Conservation (phyloP, 306 rosid genomes). For the Fragaria nilgerrensis region DNA sequence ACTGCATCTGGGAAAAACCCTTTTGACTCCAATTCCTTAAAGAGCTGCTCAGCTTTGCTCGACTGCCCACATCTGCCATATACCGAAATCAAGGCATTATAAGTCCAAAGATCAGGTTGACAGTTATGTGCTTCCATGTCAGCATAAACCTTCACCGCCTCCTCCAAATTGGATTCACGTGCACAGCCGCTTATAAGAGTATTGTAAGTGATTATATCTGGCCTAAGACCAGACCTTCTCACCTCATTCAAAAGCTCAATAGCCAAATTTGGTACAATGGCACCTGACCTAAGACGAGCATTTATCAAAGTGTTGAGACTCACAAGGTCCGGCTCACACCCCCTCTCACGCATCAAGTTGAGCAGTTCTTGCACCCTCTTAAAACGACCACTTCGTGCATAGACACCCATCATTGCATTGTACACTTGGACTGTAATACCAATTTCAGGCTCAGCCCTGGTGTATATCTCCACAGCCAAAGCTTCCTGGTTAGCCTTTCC, state of each 20-base stretch:
- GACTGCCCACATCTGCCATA: conserved; percentile 81
- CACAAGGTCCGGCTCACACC: conserved; percentile 82
- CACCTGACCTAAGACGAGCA: conserved; percentile 71
- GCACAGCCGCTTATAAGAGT: conserved; percentile 93
- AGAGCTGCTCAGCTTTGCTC: conserved; percentile 63
- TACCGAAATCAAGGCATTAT: conserved; percentile 93
- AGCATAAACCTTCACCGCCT: conserved; percentile 53
- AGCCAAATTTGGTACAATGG: conserved; percentile 62
- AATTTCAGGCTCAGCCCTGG: conserved; percentile 46
- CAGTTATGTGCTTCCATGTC: conserved; percentile 68
- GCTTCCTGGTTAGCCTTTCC: conserved; percentile 89
- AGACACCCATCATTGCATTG: conserved; percentile 94
- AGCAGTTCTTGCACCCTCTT: conserved; percentile 59
- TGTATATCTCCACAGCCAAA: conserved; percentile 76
- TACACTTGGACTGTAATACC: conserved; percentile 77
- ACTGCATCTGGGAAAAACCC: conserved; percentile 93
- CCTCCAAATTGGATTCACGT: conserved; percentile 73
- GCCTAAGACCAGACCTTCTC: conserved; percentile 70
- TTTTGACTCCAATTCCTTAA: conserved; percentile 65
- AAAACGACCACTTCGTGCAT: conserved; percentile 71
- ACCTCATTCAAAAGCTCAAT: conserved; percentile 68
- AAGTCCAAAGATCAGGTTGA: conserved; percentile 96
- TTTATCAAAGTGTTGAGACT: conserved; percentile 88
- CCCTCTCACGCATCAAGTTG: conserved; percentile 64
- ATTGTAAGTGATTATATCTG: conserved; percentile 84